Evolutionary conservation across 495 filamentous ascomycete species (phyloP), one percentile per base, ranked within the genome.

Genomic region (Aspergillus ellipticus): DNA sequence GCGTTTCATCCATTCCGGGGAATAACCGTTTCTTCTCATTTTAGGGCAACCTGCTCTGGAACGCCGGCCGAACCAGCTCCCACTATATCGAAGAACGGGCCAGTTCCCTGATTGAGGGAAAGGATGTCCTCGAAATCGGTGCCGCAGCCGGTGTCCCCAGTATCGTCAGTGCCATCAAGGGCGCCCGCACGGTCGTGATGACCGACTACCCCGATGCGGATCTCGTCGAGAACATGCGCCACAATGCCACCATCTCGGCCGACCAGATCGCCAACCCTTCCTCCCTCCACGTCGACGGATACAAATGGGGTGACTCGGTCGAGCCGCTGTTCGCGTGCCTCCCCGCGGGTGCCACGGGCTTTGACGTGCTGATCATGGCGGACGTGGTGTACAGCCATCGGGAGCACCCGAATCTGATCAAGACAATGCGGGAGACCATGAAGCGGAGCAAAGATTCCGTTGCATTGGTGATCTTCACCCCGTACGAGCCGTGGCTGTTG

Each of bases 171-270:
- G 86, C 85, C 0, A 71, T 85, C n/a, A 71, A 83, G 19, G 90
- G 88, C 6, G 92, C 92, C 4, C 67, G 67, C 49, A 73, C 74
- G 24, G 85, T 88, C 11, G 88, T 96, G 1, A 84, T 93, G 50
- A 96, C 92, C 24, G 93, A 97, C 64, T 97, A 89, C 64, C 89
- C 90, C 1, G 92, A 96, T 62, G 76, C 78, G 19, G 90, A 94
- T 17, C 73, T 97, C 2, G 75, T 97, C 5, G 69, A 78, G 0
- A 96, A 89, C 58, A 82, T 97, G 67, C 74, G 77, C 58, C 71
- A 77, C 54, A 97, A 97, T 62, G 83, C 96, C 47, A 65, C 73
- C 0, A 60, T 75, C 74, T 79, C 71, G 4, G 46, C 56, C 13
- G 42, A 59, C 3, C 49, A 67, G 51, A 70, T 75, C 24, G 61